A percentile compares a stretch with the other conserved stretches of the same genome.
These are phyloP conservation scores for Apiospora saccharicola DNA, from an alignment of 2,329 filamentous ascomycete species.

Conservation along the genomic window DNA sequence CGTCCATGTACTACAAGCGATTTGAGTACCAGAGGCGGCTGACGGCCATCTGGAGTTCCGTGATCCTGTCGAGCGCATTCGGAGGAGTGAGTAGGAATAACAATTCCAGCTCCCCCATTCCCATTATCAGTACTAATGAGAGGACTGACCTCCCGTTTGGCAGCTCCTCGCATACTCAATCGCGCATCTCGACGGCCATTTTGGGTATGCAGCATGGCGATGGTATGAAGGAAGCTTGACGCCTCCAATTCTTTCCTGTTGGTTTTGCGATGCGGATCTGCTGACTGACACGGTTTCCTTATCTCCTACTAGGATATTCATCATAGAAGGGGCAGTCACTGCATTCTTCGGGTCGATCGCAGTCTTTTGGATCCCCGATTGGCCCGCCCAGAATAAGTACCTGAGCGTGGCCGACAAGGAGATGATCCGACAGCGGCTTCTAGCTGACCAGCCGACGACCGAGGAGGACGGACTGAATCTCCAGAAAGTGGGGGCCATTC, in stretches of 20 bases:
- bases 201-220: constrained; percentile 55
- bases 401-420: constrained; percentile 50
- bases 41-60: constrained; percentile 30
- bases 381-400: constrained; percentile 54
- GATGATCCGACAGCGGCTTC: constrained; percentile 42
- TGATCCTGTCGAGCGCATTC: constrained; percentile 43
- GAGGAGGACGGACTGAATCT: constrained; percentile 37
- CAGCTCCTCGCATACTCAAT: constrained; percentile 58
- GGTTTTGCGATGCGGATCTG: too few species aligned
- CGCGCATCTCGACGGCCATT: constrained; percentile 50
- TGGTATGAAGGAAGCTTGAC: constrained; percentile 42
- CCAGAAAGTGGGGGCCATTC: constrained; percentile 39
- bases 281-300: background rate
- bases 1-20: constrained; percentile 44
- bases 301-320: constrained; percentile 37
- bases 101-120: constrained; percentile 78
- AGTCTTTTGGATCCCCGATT: constrained; percentile 57
- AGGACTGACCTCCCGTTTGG: background rate
- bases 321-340: constrained; percentile 50
- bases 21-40: constrained; percentile 40
- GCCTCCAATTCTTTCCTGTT: too few species aligned
- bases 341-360: constrained; percentile 41
- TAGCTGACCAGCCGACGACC: constrained; percentile 36
- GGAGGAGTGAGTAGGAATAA: constrained; percentile 68
- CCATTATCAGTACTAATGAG: constrained; percentile 64